phyloP scores from a whole-genome alignment of 1,139 yeast species.

The Pichia sp. region DNA sequence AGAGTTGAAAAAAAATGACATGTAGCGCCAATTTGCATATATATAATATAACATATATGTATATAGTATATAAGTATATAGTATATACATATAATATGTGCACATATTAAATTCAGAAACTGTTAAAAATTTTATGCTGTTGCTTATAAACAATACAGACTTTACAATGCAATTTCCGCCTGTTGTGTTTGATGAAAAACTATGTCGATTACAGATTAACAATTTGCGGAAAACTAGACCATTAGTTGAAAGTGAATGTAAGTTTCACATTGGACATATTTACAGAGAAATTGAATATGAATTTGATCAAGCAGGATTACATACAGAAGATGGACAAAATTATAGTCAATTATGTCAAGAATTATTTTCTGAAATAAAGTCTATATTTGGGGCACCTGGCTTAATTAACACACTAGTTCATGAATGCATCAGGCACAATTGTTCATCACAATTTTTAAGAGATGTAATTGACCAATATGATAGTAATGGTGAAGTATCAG shows the following conservation, averaged over 20 bases:
- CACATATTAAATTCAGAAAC: no score
- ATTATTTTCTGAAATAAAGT: conserved; percentile 6
- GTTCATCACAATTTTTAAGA: conserved; percentile 11
- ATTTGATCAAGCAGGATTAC: conserved; percentile 8
- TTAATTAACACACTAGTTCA: conserved; percentile 9
- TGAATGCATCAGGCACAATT: conserved; percentile 14
- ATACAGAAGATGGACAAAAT: background rate
- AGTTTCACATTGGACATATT: conserved; percentile 15
- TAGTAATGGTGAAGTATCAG: conserved; percentile 13
- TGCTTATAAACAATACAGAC: no score
- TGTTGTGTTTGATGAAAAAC: conserved; percentile 7
- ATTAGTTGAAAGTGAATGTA: conserved; percentile 12
- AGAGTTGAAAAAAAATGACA: no score
- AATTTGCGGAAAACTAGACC: conserved; percentile 13
- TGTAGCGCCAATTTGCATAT: no score
- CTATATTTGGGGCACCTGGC: conserved; percentile 7
- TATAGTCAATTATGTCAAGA: background rate
- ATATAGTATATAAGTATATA: no score
- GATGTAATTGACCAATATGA: conserved; percentile 15
- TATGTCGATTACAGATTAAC: conserved; percentile 11
- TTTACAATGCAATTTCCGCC: conserved; percentile 9
- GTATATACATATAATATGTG: no score
- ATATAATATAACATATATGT: no score
- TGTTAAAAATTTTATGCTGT: no score
- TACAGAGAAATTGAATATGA: conserved; percentile 9